Percentiles rank a stretch among this genome's conserved stretches.
phyloP scores from a whole-genome alignment of 2,329 filamentous ascomycete genomes.

The Tolypocladium nubicola region DNA sequence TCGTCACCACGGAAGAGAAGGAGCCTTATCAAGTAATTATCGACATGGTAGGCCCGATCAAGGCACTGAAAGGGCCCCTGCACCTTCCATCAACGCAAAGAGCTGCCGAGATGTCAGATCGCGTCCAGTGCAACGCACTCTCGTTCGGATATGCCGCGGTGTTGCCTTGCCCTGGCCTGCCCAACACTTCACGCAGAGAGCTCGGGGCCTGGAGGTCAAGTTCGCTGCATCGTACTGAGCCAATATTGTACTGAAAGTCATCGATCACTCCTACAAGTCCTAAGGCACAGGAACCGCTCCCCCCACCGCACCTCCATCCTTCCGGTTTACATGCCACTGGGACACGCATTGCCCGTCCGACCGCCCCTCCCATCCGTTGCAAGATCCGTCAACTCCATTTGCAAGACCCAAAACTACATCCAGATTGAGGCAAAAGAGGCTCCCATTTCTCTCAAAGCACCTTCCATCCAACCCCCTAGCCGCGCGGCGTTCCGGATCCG shows the following conservation, averaged over 20 bases:
- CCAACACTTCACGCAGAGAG: background rate
- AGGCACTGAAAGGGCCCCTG: background rate
- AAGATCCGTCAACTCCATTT: slow-evolving; percentile 26
- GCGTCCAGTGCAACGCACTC: background rate
- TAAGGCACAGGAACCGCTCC: slow-evolving; percentile 5
- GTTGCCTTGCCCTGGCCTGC: background rate
- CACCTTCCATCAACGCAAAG: background rate
- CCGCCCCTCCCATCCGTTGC: slow-evolving; percentile 4
- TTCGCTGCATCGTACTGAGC: background rate
- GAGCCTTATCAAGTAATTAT: background rate
- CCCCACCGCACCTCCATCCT: background rate
- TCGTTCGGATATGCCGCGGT: background rate
- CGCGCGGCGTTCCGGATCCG: slow-evolving; percentile 16
- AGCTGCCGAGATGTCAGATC: background rate
- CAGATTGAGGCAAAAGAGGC: slow-evolving; percentile 15
- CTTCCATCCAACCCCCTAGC: slow-evolving; percentile 10
- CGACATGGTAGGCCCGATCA: background rate
- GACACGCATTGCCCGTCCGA: slow-evolving; percentile 4
- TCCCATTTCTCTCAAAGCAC: background rate
- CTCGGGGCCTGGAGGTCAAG: background rate
- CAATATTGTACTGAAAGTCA: slow-evolving; percentile 3
- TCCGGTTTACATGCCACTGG: slow-evolving; percentile 9
- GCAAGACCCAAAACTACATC: slow-evolving; percentile 30
- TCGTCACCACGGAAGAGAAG: background rate
- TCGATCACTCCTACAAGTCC: slow-evolving; percentile 10